phyloP scores from a whole-genome alignment of 495 filamentous ascomycete genomes.

The Bacidia rubella region DNA sequence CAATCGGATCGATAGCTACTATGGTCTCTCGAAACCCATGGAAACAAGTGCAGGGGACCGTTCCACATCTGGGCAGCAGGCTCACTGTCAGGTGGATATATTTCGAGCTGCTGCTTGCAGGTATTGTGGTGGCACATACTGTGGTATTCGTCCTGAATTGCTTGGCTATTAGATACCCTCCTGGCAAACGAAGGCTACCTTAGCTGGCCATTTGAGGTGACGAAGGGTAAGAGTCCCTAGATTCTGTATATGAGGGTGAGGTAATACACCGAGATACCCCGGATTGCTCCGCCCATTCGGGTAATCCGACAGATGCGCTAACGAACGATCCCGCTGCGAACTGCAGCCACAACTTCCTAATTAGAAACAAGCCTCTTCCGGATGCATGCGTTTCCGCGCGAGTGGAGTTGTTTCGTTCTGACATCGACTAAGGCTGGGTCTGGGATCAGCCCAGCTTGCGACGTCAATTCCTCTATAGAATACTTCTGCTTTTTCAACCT shows the following conservation, averaged over 20 bases:
- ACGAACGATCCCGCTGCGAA: neutral
- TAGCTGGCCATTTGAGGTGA: neutral
- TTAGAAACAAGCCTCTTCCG: neutral
- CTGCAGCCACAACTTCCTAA: neutral
- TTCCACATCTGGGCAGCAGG: slow-evolving; percentile 9
- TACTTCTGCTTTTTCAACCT: neutral
- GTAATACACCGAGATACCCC: no score
- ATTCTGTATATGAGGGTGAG: neutral
- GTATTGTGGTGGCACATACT: slow-evolving; percentile 4
- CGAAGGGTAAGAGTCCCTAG: neutral
- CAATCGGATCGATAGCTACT: slow-evolving; percentile 14
- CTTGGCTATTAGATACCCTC: neutral
- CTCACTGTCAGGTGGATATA: slow-evolving; percentile 5
- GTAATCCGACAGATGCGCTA: no score
- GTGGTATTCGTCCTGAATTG: neutral
- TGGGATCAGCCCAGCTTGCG: no score
- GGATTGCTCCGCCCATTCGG: no score
- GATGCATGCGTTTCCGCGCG: neutral
- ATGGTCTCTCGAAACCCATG: slow-evolving; percentile 8
- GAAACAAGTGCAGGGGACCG: neutral
- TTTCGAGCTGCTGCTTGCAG: slow-evolving; percentile 4
- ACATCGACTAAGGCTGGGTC: no score
- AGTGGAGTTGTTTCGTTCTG: no score
- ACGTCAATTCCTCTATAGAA: neutral
- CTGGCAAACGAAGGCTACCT: neutral